phyloP scores from a whole-genome alignment of 2,329 filamentous ascomycete genomes.

The Chaetomium sp. region DNA sequence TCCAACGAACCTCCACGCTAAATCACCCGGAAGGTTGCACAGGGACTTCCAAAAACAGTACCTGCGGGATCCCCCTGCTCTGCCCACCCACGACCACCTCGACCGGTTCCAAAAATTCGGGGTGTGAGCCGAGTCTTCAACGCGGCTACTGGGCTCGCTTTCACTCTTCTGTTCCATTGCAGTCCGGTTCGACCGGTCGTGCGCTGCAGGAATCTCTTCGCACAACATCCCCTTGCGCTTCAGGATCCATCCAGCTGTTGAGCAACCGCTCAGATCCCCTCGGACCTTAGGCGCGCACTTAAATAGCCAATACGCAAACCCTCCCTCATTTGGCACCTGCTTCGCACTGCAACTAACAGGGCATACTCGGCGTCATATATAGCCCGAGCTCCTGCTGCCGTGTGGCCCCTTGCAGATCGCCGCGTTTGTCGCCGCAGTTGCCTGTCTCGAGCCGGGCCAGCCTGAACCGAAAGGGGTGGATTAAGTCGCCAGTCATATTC shows the following conservation, averaged over 20 bases:
- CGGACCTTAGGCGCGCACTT: conserved; percentile 16
- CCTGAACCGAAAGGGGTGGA: conserved; percentile 32
- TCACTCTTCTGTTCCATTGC: conserved; percentile 33
- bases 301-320: conserved; percentile 15
- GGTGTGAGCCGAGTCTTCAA: conserved; percentile 34
- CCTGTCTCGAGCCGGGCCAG: conserved; percentile 19
- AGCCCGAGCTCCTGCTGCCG: conserved; percentile 30
- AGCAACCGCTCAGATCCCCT: conserved; percentile 3
- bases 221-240: conserved; percentile 30
- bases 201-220: conserved; percentile 34
- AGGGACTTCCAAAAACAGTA: conserved; percentile 38
- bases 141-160: conserved; percentile 33
- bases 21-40: conserved; percentile 34
- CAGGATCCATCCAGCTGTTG: conserved; percentile 18
- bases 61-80: conserved; percentile 33
- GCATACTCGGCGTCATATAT: conserved; percentile 30
- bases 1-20: conserved; percentile 24
- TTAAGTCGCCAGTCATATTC: conserved; percentile 37
- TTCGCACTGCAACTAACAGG: conserved; percentile 17
- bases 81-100: conserved; percentile 32
- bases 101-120: conserved; percentile 34
- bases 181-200: conserved; percentile 34
- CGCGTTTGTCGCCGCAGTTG: conserved; percentile 27
- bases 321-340: conserved; percentile 10
- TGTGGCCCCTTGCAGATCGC: conserved; percentile 32